A percentile compares a stretch with the other conserved stretches of the same genome.
Conservation (phyloP, 768 basidiomycete species). For the Lepiota subincarnata region DNA sequence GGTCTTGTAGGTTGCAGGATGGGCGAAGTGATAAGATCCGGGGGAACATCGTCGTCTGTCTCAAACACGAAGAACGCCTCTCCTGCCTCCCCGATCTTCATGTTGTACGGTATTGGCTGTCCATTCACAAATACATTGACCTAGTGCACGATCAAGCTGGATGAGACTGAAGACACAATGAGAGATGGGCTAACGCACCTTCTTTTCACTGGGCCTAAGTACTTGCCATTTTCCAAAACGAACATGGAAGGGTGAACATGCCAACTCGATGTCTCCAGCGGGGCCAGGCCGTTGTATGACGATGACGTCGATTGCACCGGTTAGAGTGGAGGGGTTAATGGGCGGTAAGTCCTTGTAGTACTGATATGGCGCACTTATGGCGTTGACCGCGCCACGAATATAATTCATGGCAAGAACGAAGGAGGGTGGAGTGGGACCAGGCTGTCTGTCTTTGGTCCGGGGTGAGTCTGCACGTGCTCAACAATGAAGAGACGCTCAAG, state of each 20-base stretch:
- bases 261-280: constrained; percentile 63
- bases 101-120: constrained; percentile 80
- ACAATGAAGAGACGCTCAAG: neutral
- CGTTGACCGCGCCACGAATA: constrained; percentile 79
- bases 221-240: constrained; percentile 98
- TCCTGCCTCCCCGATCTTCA: constrained; percentile 99
- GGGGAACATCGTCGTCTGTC: constrained; percentile 91
- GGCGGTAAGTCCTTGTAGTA: constrained; percentile 84
- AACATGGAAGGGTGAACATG: constrained; percentile 95
- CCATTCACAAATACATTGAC: constrained; percentile 90
- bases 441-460: constrained; percentile 22
- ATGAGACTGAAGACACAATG: neutral
- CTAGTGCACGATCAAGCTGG: constrained; percentile 32
- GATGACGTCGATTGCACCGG: constrained; percentile 98
- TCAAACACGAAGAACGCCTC: constrained; percentile 99
- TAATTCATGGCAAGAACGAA: constrained; percentile 65
- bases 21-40: constrained; percentile 91
- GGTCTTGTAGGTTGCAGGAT: constrained; percentile 66
- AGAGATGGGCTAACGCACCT: constrained; percentile 40
- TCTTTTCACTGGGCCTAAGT: constrained; percentile 89
- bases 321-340: constrained; percentile 94
- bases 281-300: constrained; percentile 77
- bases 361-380: constrained; percentile 82
- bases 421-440: constrained; percentile 15
- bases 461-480: constrained; percentile 11